Conservation (phyloP, 75 land plant genomes). For the Sequoia sempervirens region DNA sequence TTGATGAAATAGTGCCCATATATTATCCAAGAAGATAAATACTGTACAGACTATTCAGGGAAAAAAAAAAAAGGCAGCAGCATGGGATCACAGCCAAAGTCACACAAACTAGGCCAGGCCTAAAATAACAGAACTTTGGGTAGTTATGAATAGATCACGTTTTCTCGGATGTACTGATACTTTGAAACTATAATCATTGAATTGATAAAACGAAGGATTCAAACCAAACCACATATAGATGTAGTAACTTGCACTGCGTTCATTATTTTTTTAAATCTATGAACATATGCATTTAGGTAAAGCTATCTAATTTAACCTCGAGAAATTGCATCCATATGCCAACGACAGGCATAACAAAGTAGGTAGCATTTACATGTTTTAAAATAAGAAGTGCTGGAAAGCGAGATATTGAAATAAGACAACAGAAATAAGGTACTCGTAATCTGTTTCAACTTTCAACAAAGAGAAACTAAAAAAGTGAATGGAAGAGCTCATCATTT, state of each 20-base stretch:
- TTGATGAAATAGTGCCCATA: too few species aligned
- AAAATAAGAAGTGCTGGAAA: not conserved
- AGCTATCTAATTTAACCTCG: not conserved
- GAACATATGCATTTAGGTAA: not conserved
- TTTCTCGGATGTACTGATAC: not conserved
- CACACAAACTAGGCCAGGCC: too few species aligned
- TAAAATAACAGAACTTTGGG: not conserved
- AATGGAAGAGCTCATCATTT: not conserved
- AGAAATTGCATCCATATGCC: not conserved
- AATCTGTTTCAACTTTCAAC: not conserved
- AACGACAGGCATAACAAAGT: not conserved
- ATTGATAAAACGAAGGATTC: not conserved
- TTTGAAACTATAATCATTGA: not conserved
- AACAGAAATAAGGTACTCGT: not conserved
- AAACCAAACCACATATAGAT: not conserved
- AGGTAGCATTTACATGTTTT: not conserved
- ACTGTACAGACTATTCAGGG: too few species aligned
- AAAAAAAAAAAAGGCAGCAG: too few species aligned
- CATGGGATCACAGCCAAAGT: too few species aligned
- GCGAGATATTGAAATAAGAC: not conserved
- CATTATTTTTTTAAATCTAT: not conserved
- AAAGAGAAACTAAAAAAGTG: not conserved
- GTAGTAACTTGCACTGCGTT: not conserved
- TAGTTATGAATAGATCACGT: not conserved
- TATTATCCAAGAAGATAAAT: too few species aligned